Evolutionary conservation across 2,329 filamentous ascomycete species (phyloP), one percentile per base, ranked within the genome.

Genomic region (Aphanoascus verrucosus): DNA sequence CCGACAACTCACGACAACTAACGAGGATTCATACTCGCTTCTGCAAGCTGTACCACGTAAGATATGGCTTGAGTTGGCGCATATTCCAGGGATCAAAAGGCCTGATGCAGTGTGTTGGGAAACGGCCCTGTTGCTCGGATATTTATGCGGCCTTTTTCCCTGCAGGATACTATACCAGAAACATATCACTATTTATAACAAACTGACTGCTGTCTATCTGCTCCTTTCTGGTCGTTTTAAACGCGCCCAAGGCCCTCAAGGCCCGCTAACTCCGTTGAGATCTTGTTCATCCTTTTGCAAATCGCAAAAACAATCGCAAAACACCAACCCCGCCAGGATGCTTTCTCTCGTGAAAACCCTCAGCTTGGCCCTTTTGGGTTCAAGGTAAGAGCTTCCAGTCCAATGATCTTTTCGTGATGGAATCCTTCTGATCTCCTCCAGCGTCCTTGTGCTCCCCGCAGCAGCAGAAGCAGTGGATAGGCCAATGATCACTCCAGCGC

Each of bases 371-470:
- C 50, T 52, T 11, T 12, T 46, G 3, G 50, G 50, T 14, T 45
- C 43, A 31, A 46, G 50, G 50, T 46, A 41, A 46, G 50, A 15
- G 15, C 9, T 4, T 20, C 23, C 34, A 28, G 23, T 28, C 23
- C 23, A 28, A 28, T 28, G 23, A 28, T 7, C n/a, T 43, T 8
- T 35, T 23, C 28, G 3, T 42, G 15, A 20, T 15, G 12, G 6
- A 12, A 42, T 17, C 38, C 23, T 28, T 15, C 35, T 44, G 15
- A 46, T 28, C 5, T 4, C 9, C 17, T 14, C 6, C 31, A 56
- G 55, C 38, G 49, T 50, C 47, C 38, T 53, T 17, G 28, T 51
- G 5, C 43, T 50, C 42, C 52, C 42, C 43, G n/a, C 41, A 28
- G 41, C 35, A 15, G 50, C 31, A 41, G 20, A 14, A 2, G 9